Conservation (phyloP, 371 early-diverging fungal genomes). For the Rhizopus stolonifer region DNA sequence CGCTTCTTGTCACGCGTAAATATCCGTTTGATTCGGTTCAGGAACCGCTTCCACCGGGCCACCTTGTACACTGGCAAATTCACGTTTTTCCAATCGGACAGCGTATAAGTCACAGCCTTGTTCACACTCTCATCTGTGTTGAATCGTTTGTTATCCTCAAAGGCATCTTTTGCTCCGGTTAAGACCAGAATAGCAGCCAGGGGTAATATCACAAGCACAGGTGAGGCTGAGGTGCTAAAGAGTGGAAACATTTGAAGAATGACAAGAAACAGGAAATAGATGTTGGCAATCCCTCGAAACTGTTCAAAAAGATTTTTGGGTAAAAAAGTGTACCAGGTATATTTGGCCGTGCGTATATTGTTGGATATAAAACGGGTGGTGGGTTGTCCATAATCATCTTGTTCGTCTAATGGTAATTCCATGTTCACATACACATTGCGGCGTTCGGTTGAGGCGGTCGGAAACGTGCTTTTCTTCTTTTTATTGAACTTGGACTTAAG, state of each 20-base stretch:
- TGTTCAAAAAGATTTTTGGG: constrained; percentile 94
- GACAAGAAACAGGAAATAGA: constrained; percentile 90
- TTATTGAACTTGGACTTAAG: neutral
- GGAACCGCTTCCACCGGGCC: constrained; percentile 28
- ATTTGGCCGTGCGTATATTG: constrained; percentile 82
- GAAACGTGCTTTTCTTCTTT: constrained; percentile 33
- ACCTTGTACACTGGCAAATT: constrained; percentile 50
- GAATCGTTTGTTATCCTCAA: constrained; percentile 94
- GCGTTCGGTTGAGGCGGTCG: constrained; percentile 38
- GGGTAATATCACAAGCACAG: constrained; percentile 83
- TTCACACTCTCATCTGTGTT: constrained; percentile 80
- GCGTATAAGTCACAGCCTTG: constrained; percentile 52
- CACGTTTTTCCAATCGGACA: constrained; percentile 59
- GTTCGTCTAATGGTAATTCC: constrained; percentile 35
- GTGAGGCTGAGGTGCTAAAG: constrained; percentile 66
- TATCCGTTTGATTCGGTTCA: neutral
- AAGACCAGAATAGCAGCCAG: constrained; percentile 78
- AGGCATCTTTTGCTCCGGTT: constrained; percentile 92
- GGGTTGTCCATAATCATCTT: constrained; percentile 47
- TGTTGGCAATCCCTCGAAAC: constrained; percentile 88
- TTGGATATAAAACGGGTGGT: constrained; percentile 49
- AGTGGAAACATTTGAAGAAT: constrained; percentile 83
- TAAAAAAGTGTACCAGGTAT: constrained; percentile 83
- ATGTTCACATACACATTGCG: constrained; percentile 51
- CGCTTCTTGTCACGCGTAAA: neutral